Percentiles rank a stretch among this genome's conserved stretches.
phyloP scores from a whole-genome alignment of 2,329 filamentous ascomycete genomes.

The Ascomycota sp. region DNA sequence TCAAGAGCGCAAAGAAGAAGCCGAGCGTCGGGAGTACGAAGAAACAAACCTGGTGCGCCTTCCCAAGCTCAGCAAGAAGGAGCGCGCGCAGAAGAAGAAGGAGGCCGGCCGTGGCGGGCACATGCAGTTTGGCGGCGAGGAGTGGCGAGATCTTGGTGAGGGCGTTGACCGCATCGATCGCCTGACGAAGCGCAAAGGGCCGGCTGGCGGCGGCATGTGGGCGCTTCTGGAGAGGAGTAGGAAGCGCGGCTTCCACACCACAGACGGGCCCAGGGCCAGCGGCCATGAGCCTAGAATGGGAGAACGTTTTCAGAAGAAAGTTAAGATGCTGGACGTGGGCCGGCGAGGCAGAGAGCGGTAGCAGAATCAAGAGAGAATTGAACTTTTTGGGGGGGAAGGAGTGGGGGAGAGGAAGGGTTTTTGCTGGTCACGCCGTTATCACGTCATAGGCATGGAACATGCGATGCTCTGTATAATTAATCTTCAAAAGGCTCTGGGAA shows the following conservation, averaged over 20 bases:
- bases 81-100: constrained; percentile 43
- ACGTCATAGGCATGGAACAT: no score
- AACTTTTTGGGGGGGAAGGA: no score
- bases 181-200: constrained; percentile 51
- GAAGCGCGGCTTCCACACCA: constrained; percentile 51
- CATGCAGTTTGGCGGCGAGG: constrained; percentile 72
- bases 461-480: no score
- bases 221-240: constrained; percentile 63
- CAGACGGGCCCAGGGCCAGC: constrained; percentile 48
- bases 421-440: no score
- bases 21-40: constrained; percentile 69
- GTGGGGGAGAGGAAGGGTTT: no score
- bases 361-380: constrained; percentile 8
- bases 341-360: constrained; percentile 23
- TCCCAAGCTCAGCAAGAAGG: constrained; percentile 76
- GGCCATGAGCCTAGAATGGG: constrained; percentile 43
- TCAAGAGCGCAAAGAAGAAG: constrained; percentile 55
- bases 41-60: constrained; percentile 81
- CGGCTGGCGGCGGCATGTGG: constrained; percentile 31
- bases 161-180: constrained; percentile 73
- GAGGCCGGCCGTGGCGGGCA: constrained; percentile 26
- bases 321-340: constrained; percentile 32
- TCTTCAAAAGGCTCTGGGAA: no score
- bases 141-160: constrained; percentile 72
- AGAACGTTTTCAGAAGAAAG: constrained; percentile 51